phyloP scores from a whole-genome alignment of 164 flowering plant species.

The Umbilicus rupestris region DNA sequence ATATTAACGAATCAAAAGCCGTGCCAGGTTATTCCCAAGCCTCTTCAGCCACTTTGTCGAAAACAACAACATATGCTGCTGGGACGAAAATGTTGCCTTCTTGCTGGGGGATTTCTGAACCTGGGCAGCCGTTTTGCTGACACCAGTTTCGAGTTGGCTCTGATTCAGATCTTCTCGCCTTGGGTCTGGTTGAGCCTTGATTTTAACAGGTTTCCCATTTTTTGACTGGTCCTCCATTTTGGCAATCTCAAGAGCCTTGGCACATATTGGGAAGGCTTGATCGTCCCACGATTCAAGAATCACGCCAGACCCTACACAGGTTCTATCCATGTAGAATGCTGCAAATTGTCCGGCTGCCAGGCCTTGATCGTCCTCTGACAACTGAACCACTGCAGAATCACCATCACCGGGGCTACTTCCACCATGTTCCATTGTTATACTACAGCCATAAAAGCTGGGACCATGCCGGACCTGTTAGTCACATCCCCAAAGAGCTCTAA shows the following conservation, averaged over 20 bases:
- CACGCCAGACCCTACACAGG: slow-evolving; percentile 85
- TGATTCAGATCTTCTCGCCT: slow-evolving; percentile 10
- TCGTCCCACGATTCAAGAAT: slow-evolving; percentile 91
- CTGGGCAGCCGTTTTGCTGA: slow-evolving; percentile 8
- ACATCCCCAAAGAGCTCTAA: background rate
- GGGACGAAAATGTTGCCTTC: slow-evolving; percentile 1
- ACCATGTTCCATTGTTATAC: slow-evolving; percentile 34
- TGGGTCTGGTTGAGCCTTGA: slow-evolving; percentile 39
- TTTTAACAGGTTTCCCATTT: slow-evolving; percentile 84
- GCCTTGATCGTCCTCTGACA: slow-evolving; percentile 86
- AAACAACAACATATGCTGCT: slow-evolving; percentile 13
- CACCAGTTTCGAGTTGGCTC: slow-evolving; percentile 8
- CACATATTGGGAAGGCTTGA: slow-evolving; percentile 70
- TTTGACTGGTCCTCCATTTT: slow-evolving; percentile 68
- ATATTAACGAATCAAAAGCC: slow-evolving; percentile 13
- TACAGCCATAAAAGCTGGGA: slow-evolving; percentile 68
- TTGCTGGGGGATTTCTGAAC: background rate
- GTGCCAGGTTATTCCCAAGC: slow-evolving; percentile 19
- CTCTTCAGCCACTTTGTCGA: slow-evolving; percentile 21
- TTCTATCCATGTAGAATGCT: slow-evolving; percentile 56
- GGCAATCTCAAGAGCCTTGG: slow-evolving; percentile 69
- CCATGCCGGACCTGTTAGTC: slow-evolving; percentile 81
- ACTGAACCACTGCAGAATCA: slow-evolving; percentile 54
- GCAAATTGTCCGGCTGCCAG: slow-evolving; percentile 95
- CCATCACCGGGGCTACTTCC: slow-evolving; percentile 28